Evolutionary conservation across 1,139 yeast species (phyloP).

Genomic region (Hemisphaericaspora xylanilytica): DNA sequence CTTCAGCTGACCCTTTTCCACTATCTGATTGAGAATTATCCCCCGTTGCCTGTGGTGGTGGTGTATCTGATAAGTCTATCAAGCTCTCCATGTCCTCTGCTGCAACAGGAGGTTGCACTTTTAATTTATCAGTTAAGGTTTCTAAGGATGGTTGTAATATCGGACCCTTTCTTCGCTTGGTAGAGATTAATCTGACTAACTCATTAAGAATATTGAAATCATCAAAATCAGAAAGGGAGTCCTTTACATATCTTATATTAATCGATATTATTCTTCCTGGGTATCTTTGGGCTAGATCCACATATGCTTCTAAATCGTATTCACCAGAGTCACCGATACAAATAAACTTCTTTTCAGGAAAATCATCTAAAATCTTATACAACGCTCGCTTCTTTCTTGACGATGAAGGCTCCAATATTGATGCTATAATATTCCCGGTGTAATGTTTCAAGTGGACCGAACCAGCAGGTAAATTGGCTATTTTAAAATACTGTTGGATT

Average conservation of each 20-base stretch:
- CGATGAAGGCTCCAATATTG: conserved; percentile 82
- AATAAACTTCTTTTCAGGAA: conserved; percentile 73
- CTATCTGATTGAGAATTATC: not conserved
- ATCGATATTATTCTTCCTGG: conserved; percentile 71
- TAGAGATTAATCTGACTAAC: conserved; percentile 17
- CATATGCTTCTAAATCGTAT: conserved; percentile 88
- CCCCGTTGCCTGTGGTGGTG: not conserved
- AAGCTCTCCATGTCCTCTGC: conserved; percentile 24
- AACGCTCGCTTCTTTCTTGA: conserved; percentile 73
- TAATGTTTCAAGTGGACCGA: conserved; percentile 87
- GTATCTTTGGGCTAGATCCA: conserved; percentile 58
- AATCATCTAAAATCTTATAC: conserved; percentile 64
- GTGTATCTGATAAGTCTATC: conserved; percentile 33
- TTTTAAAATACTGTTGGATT: conserved; percentile 56
- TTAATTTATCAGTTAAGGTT: conserved; percentile 3
- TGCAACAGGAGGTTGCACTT: conserved; percentile 3
- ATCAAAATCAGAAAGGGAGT: conserved; percentile 58
- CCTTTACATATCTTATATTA: conserved; percentile 75
- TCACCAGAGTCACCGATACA: conserved; percentile 96
- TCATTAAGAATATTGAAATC: conserved; percentile 42
- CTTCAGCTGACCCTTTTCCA: too few relatives aligned
- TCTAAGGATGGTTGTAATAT: not conserved
- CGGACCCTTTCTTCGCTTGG: conserved; percentile 5
- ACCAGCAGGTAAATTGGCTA: conserved; percentile 63
- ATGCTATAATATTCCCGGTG: conserved; percentile 72